A percentile compares a stretch with the other conserved stretches of the same genome.
phyloP scores from a whole-genome alignment of 495 filamentous ascomycete genomes.

The Rostrohypoxylon terebratum region DNA sequence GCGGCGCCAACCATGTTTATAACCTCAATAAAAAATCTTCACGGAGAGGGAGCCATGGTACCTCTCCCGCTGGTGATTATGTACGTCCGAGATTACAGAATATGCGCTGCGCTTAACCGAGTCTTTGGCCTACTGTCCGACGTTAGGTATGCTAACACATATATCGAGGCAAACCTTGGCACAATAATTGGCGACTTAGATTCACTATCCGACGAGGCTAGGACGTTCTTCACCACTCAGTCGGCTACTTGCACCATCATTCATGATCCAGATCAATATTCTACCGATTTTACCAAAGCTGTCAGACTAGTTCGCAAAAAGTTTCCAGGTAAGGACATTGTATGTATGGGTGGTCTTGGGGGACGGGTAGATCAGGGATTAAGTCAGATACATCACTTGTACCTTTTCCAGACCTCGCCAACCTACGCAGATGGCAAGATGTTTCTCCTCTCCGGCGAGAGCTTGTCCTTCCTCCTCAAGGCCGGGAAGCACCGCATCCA shows the following conservation, averaged over 20 bases:
- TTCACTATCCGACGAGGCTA: conserved; percentile 71
- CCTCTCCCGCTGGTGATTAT: conserved; percentile 15
- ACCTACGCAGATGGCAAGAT: conserved; percentile 62
- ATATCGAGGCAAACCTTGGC: conserved; percentile 65
- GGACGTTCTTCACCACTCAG: conserved; percentile 68
- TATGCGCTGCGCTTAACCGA: too few species aligned
- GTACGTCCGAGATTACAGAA: conserved; percentile 13
- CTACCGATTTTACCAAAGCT: conserved; percentile 77
- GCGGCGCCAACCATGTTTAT: conserved; percentile 85
- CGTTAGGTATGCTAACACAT: conserved; percentile 17
- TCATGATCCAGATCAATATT: conserved; percentile 79
- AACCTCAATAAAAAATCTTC: conserved; percentile 58
- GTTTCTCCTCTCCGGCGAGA: conserved; percentile 81
- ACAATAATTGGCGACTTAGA: conserved; percentile 90
- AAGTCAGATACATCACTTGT: conserved; percentile 84
- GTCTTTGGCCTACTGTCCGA: background rate
- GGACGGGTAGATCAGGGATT: conserved; percentile 94
- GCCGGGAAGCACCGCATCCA: conserved; percentile 74
- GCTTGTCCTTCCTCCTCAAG: conserved; percentile 81
- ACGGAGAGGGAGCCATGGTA: background rate
- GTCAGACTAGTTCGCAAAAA: conserved; percentile 61
- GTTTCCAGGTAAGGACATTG: conserved; percentile 58
- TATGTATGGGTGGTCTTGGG: conserved; percentile 84
- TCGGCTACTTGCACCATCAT: conserved; percentile 65
- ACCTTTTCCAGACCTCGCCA: conserved; percentile 64